Evolutionary conservation across 495 filamentous ascomycete genomes (phyloP).

Genomic region (Amphirosellinia nigrospora): DNA sequence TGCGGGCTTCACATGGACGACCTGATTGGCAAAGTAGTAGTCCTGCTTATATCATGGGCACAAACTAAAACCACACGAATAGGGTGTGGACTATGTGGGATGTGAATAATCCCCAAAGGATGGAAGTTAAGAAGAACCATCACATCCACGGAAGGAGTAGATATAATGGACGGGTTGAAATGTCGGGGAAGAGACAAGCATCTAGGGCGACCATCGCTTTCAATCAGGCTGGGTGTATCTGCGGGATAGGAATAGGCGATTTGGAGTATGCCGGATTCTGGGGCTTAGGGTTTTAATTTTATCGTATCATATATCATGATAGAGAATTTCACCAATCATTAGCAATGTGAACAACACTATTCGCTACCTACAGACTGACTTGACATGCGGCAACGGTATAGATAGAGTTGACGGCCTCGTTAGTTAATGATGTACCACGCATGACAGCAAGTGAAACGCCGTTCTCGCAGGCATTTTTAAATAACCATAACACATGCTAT

Average conservation of each 20-base stretch:
- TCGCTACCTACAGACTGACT: neutral
- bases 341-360: neutral
- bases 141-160: neutral
- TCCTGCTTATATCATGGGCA: slow-evolving; percentile 7
- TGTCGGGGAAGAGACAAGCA: neutral
- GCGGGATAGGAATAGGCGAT: neutral
- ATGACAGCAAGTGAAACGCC: neutral
- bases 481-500: neutral
- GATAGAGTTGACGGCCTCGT: neutral
- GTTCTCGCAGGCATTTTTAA: neutral
- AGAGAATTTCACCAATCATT: slow-evolving; percentile 9
- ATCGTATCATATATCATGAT: slow-evolving; percentile 6
- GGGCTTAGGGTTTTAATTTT: too few relatives aligned
- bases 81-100: neutral
- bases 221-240: neutral
- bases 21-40: slow-evolving; percentile 13
- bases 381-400: neutral
- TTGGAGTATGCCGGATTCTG: neutral
- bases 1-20: slow-evolving; percentile 8
- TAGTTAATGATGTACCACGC: neutral
- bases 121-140: neutral
- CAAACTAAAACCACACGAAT: neutral
- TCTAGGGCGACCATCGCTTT: neutral
- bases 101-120: neutral
- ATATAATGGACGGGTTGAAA: neutral